phyloP scores from a whole-genome alignment of 2,329 filamentous ascomycete genomes.

The Aspergillus awamori region DNA sequence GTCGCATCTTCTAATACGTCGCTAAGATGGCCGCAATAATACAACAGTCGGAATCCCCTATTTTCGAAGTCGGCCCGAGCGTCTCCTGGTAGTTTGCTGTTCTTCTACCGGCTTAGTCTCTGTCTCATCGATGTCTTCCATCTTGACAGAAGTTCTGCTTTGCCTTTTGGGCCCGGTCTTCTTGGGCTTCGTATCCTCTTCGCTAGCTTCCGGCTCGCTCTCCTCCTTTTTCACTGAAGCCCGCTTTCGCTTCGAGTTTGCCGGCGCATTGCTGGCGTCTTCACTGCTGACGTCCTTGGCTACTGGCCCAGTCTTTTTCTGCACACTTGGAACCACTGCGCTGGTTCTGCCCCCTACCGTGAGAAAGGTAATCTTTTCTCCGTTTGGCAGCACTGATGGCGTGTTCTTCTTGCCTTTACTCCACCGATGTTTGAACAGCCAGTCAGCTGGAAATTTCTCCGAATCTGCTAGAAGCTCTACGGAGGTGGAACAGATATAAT shows the following conservation, averaged over 20 bases:
- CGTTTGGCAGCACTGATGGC: constrained; percentile 71
- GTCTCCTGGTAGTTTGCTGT: constrained; percentile 27
- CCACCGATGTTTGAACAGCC: constrained; percentile 90
- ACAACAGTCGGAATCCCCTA: constrained; percentile 8
- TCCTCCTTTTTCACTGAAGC: constrained; percentile 32
- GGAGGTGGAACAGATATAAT: constrained; percentile 77
- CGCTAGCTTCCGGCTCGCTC: constrained; percentile 19
- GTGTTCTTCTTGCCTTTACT: constrained; percentile 79
- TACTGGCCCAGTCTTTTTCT: constrained; percentile 75
- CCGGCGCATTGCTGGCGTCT: constrained; percentile 24
- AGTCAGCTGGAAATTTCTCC: constrained; percentile 79
- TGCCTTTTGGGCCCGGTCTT: constrained; percentile 28
- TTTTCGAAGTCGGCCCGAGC: constrained; percentile 35
- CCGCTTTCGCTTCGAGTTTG: constrained; percentile 38
- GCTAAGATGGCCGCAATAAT: not conserved
- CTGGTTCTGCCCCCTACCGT: constrained; percentile 91
- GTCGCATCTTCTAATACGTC: not conserved
- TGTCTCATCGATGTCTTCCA: constrained; percentile 22
- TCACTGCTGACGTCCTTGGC: constrained; percentile 53
- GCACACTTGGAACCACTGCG: constrained; percentile 79
- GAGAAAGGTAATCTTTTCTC: constrained; percentile 80
- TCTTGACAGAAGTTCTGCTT: constrained; percentile 27
- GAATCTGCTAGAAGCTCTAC: constrained; percentile 80
- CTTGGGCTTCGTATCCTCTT: constrained; percentile 29
- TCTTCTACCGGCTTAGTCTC: constrained; percentile 19